Conservation (phyloP, 2,329 filamentous ascomycete species). For the Orbilia brochopaga region DNA sequence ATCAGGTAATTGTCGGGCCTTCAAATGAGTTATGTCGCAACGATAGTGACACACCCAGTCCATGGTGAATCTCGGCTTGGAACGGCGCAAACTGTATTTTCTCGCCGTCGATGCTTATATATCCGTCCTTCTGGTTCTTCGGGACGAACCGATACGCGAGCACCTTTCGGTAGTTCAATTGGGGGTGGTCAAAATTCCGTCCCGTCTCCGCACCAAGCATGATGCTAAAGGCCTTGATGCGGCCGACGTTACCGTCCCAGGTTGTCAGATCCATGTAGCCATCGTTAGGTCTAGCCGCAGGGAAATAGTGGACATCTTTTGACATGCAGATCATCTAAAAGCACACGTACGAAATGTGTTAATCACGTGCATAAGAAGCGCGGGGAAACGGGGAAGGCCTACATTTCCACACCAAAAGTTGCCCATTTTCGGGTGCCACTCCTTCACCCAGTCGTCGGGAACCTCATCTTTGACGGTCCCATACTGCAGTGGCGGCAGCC, state of each 20-base stretch:
- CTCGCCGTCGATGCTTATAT: constrained; percentile 94
- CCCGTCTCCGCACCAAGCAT: constrained; percentile 74
- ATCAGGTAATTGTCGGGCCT: constrained; percentile 29
- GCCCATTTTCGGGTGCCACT: constrained; percentile 77
- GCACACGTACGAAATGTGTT: not conserved
- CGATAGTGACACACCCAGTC: constrained; percentile 82
- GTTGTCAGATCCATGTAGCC: constrained; percentile 84
- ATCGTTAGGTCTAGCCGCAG: constrained; percentile 79
- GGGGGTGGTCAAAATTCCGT: constrained; percentile 76
- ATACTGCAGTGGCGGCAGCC: constrained; percentile 75
- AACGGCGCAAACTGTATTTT: constrained; percentile 83
- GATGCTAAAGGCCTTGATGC: constrained; percentile 70
- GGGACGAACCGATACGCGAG: constrained; percentile 86
- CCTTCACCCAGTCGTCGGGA: constrained; percentile 76
- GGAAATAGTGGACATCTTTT: constrained; percentile 83
- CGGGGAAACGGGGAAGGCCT: constrained; percentile 56
- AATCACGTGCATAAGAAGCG: not conserved
- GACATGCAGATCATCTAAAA: constrained; percentile 88
- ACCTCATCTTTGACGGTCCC: constrained; percentile 80
- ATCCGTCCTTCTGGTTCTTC: constrained; percentile 72
- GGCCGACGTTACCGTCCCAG: constrained; percentile 75
- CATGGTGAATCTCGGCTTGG: constrained; percentile 85
- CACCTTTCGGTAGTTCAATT: constrained; percentile 80
- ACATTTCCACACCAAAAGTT: constrained; percentile 94
- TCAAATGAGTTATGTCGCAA: constrained; percentile 76